Evolutionary conservation across 768 basidiomycete species (phyloP).

Genomic region (Macrolepiota fuliginosa): DNA sequence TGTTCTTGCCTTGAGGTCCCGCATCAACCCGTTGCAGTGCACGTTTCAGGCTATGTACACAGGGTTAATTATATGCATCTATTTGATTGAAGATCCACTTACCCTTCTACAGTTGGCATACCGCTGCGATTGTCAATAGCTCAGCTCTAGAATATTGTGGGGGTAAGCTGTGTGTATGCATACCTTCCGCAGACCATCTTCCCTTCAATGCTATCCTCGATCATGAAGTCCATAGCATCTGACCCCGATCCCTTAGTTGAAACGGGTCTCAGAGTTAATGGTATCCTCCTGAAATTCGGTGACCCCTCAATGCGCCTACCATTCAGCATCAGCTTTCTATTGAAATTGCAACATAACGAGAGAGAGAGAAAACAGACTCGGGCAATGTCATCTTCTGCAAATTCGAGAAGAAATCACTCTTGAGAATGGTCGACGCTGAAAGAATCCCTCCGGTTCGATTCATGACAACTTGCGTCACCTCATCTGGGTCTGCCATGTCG

Average conservation of each 20-base stretch:
- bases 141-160: not conserved
- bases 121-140: slow-evolving; percentile 48
- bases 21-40: slow-evolving; percentile 82
- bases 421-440: slow-evolving; percentile 90
- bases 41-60: slow-evolving; percentile 57
- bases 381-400: slow-evolving; percentile 96
- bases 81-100: slow-evolving; percentile 11
- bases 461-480: slow-evolving; percentile 82
- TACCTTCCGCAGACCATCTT: slow-evolving; percentile 82
- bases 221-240: slow-evolving; percentile 34
- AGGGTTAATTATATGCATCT: not conserved
- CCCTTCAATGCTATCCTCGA: slow-evolving; percentile 34
- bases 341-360: not conserved
- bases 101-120: slow-evolving; percentile 95
- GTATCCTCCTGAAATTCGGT: slow-evolving; percentile 87
- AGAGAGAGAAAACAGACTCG: slow-evolving; percentile 50
- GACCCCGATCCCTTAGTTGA: slow-evolving; percentile 25
- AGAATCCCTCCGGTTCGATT: slow-evolving; percentile 84
- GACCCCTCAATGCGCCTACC: slow-evolving; percentile 83
- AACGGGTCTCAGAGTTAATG: slow-evolving; percentile 51
- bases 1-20: slow-evolving; percentile 69
- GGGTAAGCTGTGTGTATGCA: not conserved
- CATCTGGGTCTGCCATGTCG: slow-evolving; percentile 83
- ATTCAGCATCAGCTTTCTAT: not conserved
- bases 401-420: slow-evolving; percentile 92